Base-by-base conservation (phyloP, 306 rosid species). In the Dryas alaskensis region DNA sequence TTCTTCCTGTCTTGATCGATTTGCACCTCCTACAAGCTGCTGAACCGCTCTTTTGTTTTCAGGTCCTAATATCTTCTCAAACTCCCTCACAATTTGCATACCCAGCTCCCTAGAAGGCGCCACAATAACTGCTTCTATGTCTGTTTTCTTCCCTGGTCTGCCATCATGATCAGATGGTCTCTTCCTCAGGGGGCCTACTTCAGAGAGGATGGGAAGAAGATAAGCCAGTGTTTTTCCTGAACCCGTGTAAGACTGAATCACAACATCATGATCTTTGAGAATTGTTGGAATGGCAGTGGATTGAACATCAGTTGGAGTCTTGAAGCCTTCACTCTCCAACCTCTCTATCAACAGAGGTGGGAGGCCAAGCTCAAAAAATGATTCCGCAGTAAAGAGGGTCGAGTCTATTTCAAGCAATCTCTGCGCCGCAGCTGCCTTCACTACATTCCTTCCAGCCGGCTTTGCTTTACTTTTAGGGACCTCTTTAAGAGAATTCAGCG, bases 1-100 rank as follows among this genome's bases (percentile, higher is more conserved):
- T 72, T 94, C 98, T 67, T 94, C 98, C 78, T 94, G 98, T 76
- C 98, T 84, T 1, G 92, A 81, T 59, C 94, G 79, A 70, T 94
- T 94, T 0, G 98, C 98, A 67, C 98, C 98, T 25, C 98, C 98
- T 14, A 94, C 97, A 63, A 94, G 97, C 88, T 94, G 96, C 86
- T 94, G 97, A 78, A 94, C 98, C 8, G 67, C 83, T 73, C 77
- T 88, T 78, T 75, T 92, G 78, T 91, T 78, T 52, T 73, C 84
- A 67, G 81, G 86, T 66, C 98, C 98, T 46, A 91, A 73, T 80
- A 91, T 83, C 87, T 83, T 94, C 87, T 94, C 98, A 72, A 94
- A 76, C 87, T 94, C 98, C 75, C 98, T 85, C 67, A 94, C 98
- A 66, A 91, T 94, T 79, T 94, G 98, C 98, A 91, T 94, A n/a